These are phyloP conservation scores for Ophioceras dolichostomum DNA, from an alignment of 2,329 filamentous ascomycete species.

Conservation along the genomic window DNA sequence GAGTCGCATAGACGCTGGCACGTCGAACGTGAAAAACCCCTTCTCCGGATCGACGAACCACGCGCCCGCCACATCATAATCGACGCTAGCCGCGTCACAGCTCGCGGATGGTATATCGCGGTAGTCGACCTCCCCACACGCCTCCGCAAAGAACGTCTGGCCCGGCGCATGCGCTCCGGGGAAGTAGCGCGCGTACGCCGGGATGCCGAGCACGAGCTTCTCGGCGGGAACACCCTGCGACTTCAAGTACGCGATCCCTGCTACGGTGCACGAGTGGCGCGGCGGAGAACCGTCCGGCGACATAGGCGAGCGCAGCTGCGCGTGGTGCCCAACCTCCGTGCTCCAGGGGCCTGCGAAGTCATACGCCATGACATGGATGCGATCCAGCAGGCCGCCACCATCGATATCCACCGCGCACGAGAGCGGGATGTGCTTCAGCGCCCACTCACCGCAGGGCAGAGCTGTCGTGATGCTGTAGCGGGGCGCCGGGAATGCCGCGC, in stretches of 20 bases:
- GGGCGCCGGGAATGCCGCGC: slow-evolving; percentile 39
- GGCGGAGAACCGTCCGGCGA: slow-evolving; percentile 16
- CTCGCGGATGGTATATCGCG: slow-evolving; percentile 34
- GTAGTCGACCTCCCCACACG: slow-evolving; percentile 46
- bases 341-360: slow-evolving; percentile 56
- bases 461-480: slow-evolving; percentile 48
- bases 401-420: too few species aligned
- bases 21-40: slow-evolving; percentile 54
- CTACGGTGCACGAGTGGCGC: slow-evolving; percentile 23
- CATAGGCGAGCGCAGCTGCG: slow-evolving; percentile 35
- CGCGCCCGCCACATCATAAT: slow-evolving; percentile 30
- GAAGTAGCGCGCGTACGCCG: slow-evolving; percentile 52
- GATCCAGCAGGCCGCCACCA: slow-evolving; percentile 42
- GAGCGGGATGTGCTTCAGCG: slow-evolving; percentile 47
- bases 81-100: background rate
- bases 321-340: slow-evolving; percentile 47
- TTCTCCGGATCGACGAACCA: slow-evolving; percentile 36
- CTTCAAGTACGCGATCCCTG: slow-evolving; percentile 41
- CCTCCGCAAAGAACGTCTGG: slow-evolving; percentile 29
- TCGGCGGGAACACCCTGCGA: slow-evolving; percentile 37
- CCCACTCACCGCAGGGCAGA: slow-evolving; percentile 50
- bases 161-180: slow-evolving; percentile 38
- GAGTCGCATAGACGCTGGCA: slow-evolving; percentile 42
- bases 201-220: slow-evolving; percentile 52
- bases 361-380: slow-evolving; percentile 58